Evolutionary conservation across 768 basidiomycete genomes (phyloP), one percentile per base, ranked within the genome.

Genomic region (Pleurotus cornucopiae): DNA sequence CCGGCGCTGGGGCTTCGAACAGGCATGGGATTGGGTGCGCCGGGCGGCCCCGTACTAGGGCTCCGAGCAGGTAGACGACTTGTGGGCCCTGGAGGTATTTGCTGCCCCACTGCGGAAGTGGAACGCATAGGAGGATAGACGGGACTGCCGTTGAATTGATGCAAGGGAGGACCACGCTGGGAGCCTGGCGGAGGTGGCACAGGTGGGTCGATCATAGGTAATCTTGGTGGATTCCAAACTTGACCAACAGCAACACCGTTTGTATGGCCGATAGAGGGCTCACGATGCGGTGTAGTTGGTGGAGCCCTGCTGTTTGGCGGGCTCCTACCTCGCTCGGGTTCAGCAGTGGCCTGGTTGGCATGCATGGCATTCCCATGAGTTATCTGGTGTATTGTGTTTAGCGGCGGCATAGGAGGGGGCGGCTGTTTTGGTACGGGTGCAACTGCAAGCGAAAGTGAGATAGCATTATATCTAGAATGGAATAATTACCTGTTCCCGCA

Each of bases 401-500:
- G 60, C 6, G 78, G 67, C 4, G 88, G 86, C 51, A 89, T 65
- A 2, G 87, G 88, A 3, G 89, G 89, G 4, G 86, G 79, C 40
- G 85, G 82, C 52, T 79, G 81, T 65, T 85, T 88, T 12, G 82
- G 75, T 16, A 76, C 73, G 26, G 80, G 81, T 34, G 82, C 75
- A 49, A 85, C 85, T 86, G 2, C 47, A 34, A 53, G 38, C 30
- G 23, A 54, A 25, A 40, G 38, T 56, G 51, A 21, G 62, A 54
- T 40, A 52, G 47, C 34, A 13, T 21, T 41, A 54, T 18, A 16
- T n/a, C 30, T 34, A 1, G 37, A 30, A 61, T 40, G 40, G 20
- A 6, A 20, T n/a, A 76, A 91, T 69, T 66, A 95, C 94, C 68
- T 34, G 79, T 77, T 23, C 78, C 73, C 26, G 92, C 89, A 68